phyloP scores from a whole-genome alignment of 163 green algal species.

The Smithsoniella earleae region DNA sequence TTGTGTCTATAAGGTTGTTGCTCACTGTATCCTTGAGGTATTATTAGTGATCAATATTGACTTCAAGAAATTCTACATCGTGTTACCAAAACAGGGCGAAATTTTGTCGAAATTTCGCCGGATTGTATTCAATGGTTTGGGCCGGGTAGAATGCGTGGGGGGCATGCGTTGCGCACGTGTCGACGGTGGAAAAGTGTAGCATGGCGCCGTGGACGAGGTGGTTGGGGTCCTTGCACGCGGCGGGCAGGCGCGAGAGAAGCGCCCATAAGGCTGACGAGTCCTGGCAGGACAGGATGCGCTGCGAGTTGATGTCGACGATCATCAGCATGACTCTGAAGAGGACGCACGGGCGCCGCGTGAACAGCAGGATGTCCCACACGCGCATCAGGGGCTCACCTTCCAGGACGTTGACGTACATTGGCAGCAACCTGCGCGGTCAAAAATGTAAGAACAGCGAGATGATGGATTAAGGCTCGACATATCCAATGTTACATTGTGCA shows the following conservation, averaged over 20 bases:
- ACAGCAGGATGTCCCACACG: constrained; percentile 87
- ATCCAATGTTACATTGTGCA: too few species aligned
- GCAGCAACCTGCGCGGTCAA: constrained; percentile 67
- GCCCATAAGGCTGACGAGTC: background rate
- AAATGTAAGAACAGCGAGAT: constrained; percentile 44
- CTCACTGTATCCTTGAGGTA: too few species aligned
- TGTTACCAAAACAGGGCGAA: too few species aligned
- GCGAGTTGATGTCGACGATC: constrained; percentile 65
- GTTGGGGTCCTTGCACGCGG: background rate
- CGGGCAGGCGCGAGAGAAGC: background rate
- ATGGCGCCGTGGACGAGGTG: background rate
- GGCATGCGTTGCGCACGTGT: background rate
- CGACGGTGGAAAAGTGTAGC: background rate
- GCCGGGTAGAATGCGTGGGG: too few species aligned
- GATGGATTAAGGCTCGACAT: too few species aligned
- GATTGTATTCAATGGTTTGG: too few species aligned
- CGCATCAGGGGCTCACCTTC: constrained; percentile 77
- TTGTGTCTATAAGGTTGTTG: too few species aligned
- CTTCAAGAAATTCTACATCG: too few species aligned
- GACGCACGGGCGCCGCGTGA: constrained; percentile 53
- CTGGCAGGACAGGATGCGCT: constrained; percentile 32
- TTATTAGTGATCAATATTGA: too few species aligned
- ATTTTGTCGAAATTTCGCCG: too few species aligned
- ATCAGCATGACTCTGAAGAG: constrained; percentile 69
- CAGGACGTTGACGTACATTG: constrained; percentile 81